Evolutionary conservation across 164 flowering plant genomes (phyloP).

Genomic region (Malania oleifera): DNA sequence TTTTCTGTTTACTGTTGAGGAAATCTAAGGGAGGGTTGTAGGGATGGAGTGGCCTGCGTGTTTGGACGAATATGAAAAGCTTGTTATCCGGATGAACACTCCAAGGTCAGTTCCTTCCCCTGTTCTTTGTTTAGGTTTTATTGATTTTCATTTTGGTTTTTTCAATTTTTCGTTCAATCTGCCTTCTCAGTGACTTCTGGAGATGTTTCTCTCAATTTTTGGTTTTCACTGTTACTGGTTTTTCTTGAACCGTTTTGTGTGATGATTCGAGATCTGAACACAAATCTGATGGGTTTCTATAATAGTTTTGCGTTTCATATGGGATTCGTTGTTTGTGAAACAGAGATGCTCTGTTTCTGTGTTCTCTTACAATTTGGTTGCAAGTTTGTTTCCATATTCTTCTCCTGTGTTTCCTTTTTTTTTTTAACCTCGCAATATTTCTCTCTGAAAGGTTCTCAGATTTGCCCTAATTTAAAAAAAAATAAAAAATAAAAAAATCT

Average conservation of each 20-base stretch:
- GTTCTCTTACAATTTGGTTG: no score
- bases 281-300: neutral
- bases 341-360: no score
- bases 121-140: neutral
- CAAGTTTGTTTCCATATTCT: neutral
- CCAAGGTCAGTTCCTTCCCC: conserved; percentile 57
- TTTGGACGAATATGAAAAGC: conserved; percentile 80
- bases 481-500: no score
- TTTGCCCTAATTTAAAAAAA: no score
- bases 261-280: neutral
- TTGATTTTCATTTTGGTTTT: no score
- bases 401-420: neutral
- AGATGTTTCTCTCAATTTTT: neutral
- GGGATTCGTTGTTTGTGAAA: no score
- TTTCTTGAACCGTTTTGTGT: neutral
- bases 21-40: neutral
- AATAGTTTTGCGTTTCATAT: neutral
- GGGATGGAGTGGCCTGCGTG: conserved; percentile 49
- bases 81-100: conserved; percentile 71
- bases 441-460: no score
- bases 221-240: neutral
- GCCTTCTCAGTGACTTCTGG: no score
- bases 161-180: neutral
- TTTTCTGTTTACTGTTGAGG: conserved; percentile 4
- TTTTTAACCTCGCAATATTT: neutral